Percentiles rank a stretch among this genome's conserved stretches.
These are phyloP conservation scores for Aphanomyces invadans DNA, from an alignment of 352 stramenopile species.

Conservation along the genomic window DNA sequence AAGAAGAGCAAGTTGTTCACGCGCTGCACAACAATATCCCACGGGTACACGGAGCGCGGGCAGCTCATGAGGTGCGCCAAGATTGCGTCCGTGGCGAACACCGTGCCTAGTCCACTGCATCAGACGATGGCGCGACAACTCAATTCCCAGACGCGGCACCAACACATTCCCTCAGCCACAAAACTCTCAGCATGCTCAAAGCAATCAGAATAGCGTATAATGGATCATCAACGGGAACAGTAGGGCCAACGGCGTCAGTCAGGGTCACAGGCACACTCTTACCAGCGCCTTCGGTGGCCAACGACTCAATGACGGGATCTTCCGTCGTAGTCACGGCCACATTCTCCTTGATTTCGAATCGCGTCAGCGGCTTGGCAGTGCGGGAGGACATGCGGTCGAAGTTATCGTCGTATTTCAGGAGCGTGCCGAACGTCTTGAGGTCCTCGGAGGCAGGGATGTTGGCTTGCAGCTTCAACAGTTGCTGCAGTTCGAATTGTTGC, in stretches of 20 bases:
- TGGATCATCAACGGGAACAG: neutral
- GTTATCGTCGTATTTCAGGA: constrained; percentile 92
- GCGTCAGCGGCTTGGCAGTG: constrained; percentile 64
- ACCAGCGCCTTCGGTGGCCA: constrained; percentile 84
- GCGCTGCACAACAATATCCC: constrained; percentile 93
- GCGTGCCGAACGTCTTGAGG: constrained; percentile 90
- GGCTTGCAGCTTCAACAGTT: constrained; percentile 91
- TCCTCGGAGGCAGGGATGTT: constrained; percentile 85
- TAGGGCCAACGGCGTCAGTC: no score
- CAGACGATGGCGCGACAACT: neutral
- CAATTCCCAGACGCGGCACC: no score
- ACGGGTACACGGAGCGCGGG: constrained; percentile 93
- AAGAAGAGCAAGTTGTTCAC: constrained; percentile 96
- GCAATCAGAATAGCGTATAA: constrained; percentile 21
- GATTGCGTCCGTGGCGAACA: constrained; percentile 97
- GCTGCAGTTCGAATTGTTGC: constrained; percentile 94
- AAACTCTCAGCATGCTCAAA: constrained; percentile 7
- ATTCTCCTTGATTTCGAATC: constrained; percentile 89
- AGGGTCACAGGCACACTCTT: neutral
- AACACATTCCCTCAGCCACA: neutral
- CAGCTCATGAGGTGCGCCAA: constrained; percentile 95
- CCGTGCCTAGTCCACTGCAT: constrained; percentile 49
- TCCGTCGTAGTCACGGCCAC: constrained; percentile 96
- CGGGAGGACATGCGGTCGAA: constrained; percentile 92
- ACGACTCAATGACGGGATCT: constrained; percentile 93